phyloP scores from a whole-genome alignment of 2,329 filamentous ascomycete genomes.

The Sphaerulina musiva region DNA sequence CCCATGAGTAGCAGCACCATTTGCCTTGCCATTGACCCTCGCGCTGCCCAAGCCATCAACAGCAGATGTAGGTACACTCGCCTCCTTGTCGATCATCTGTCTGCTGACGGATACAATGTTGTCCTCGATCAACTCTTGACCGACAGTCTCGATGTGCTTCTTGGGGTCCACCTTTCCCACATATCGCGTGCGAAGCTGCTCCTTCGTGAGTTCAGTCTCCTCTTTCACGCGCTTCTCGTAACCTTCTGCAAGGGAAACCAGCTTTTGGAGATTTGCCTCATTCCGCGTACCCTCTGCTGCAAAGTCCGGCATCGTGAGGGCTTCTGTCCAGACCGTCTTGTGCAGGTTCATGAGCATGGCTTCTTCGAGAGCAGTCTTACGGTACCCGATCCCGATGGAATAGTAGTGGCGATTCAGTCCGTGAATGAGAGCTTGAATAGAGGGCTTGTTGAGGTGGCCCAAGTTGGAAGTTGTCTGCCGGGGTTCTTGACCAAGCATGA shows the following conservation, averaged over 20 bases:
- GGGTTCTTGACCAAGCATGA: conserved; percentile 97
- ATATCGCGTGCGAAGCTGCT: conserved; percentile 97
- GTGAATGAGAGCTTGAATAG: conserved; percentile 98
- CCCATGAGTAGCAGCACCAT: conserved; percentile 10
- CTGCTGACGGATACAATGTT: conserved; percentile 97
- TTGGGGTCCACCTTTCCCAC: conserved; percentile 98
- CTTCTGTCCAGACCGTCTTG: conserved; percentile 99
- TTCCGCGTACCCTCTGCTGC: conserved; percentile 75
- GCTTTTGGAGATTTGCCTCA: conserved; percentile 76
- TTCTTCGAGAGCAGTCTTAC: conserved; percentile 92
- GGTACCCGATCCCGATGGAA: conserved; percentile 96
- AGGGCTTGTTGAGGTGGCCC: conserved; percentile 97
- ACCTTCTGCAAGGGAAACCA: conserved; percentile 84
- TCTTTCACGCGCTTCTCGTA: conserved; percentile 99
- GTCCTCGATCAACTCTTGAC: conserved; percentile 95
- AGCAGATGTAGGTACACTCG: conserved; percentile 75
- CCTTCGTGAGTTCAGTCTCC: conserved; percentile 93
- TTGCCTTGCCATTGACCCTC: conserved; percentile 15
- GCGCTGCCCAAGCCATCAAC: conserved; percentile 33
- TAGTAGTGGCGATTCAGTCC: conserved; percentile 98
- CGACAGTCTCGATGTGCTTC: conserved; percentile 97
- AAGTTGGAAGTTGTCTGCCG: conserved; percentile 96
- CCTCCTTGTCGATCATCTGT: conserved; percentile 99
- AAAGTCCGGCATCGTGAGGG: conserved; percentile 95
- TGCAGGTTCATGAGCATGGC: conserved; percentile 99